These are phyloP conservation scores for Sarocladiaceae sp. DNA, from an alignment of 2,329 filamentous ascomycete species.

Conservation along the genomic window DNA sequence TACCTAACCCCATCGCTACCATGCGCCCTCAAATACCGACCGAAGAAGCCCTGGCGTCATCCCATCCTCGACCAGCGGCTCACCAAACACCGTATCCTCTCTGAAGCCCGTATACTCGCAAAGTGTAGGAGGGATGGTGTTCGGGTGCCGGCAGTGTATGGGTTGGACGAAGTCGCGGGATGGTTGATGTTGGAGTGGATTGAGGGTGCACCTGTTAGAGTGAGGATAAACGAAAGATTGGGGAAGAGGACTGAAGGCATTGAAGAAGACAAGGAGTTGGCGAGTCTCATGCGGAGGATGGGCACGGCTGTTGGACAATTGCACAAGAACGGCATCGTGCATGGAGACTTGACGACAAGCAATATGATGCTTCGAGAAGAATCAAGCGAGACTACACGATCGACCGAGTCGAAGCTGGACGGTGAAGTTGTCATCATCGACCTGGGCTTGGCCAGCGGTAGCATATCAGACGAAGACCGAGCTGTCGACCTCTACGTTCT, in stretches of 20 bases:
- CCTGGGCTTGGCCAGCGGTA: constrained; percentile 84
- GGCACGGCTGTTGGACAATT: constrained; percentile 68
- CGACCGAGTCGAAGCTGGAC: constrained; percentile 30
- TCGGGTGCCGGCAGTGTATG: constrained; percentile 76
- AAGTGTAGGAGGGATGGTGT: constrained; percentile 77
- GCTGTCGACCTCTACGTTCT: constrained; percentile 96
- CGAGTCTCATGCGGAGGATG: constrained; percentile 64
- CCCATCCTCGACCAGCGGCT: constrained; percentile 82
- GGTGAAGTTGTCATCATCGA: constrained; percentile 90
- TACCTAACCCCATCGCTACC: constrained; percentile 66
- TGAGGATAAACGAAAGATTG: constrained; percentile 66
- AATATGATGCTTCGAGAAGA: constrained; percentile 69
- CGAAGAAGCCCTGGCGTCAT: constrained; percentile 87
- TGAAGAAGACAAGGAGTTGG: constrained; percentile 46
- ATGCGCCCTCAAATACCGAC: constrained; percentile 86
- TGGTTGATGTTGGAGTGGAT: constrained; percentile 88
- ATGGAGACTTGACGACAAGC: constrained; percentile 95
- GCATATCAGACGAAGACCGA: constrained; percentile 80
- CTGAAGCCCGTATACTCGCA: constrained; percentile 81
- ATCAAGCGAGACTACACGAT: too few relatives aligned
- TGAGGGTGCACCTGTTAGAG: constrained; percentile 65
- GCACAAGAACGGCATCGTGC: constrained; percentile 82
- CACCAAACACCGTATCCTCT: constrained; percentile 80
- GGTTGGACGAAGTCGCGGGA: constrained; percentile 56
- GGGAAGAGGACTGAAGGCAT: constrained; percentile 35